Percentiles rank a stretch among this genome's conserved stretches.
phyloP scores from a whole-genome alignment of 768 basidiomycete species.

The Pulveroboletus sp. region DNA sequence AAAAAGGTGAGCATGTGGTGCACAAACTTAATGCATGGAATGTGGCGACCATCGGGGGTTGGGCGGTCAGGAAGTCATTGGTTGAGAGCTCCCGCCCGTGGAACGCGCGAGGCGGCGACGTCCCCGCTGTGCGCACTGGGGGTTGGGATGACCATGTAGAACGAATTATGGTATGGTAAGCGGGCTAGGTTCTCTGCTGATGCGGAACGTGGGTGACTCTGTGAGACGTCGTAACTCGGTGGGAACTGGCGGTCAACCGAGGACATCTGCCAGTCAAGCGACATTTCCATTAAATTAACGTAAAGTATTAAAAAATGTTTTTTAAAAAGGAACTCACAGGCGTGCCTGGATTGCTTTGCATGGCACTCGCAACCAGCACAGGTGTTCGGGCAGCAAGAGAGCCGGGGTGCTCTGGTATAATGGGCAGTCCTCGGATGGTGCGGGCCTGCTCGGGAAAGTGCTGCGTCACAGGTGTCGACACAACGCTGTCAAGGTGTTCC shows the following conservation, averaged over 20 bases:
- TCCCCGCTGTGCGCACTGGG: slow-evolving; percentile 35
- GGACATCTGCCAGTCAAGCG: slow-evolving; percentile 2
- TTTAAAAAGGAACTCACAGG: slow-evolving; percentile 12
- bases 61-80: slow-evolving; percentile 22
- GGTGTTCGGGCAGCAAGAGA: slow-evolving; percentile 1
- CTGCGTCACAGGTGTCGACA: slow-evolving; percentile 11
- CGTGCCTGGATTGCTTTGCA: slow-evolving; percentile 5
- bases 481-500: slow-evolving; percentile 8
- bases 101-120: slow-evolving; percentile 14
- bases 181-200: slow-evolving; percentile 24
- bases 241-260: slow-evolving; percentile 7
- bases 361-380: background rate
- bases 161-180: slow-evolving; percentile 22
- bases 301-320: no score
- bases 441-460: slow-evolving; percentile 7
- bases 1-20: slow-evolving; percentile 6
- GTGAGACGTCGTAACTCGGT: slow-evolving; percentile 15
- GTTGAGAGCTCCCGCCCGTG: slow-evolving; percentile 26
- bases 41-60: slow-evolving; percentile 21
- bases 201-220: slow-evolving; percentile 5
- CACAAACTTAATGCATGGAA: slow-evolving; percentile 16
- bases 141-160: slow-evolving; percentile 34
- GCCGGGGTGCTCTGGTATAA: slow-evolving; percentile 1
- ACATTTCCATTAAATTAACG: background rate
- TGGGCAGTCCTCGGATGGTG: slow-evolving; percentile 1